Evolutionary conservation across 148 eudicot genomes (phyloP), one percentile per base, ranked within the genome.

Genomic region (Chenopodium formosanum): DNA sequence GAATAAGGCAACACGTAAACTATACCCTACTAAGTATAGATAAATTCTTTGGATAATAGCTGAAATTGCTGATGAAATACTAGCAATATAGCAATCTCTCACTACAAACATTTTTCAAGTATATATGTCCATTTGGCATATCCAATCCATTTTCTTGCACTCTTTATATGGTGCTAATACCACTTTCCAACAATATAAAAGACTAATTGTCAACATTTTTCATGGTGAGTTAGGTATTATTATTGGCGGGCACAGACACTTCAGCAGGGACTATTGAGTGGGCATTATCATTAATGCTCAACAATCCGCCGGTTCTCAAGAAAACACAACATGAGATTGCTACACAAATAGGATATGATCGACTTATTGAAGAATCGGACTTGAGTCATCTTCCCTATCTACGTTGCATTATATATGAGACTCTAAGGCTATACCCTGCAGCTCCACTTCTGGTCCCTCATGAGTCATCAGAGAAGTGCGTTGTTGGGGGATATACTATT

Each of bases 371-470:
- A 11, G 87, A 87, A 82, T 12, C 77, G 34, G 89, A 87, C 70
- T 46, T 87, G 9, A 64, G 16, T 47, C 64, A 67, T 19, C 82
- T 87, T 10, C 85, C 81, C 11, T 87, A 82, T 70, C 82, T 82
- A 9, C 89, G 40, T 11, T 75, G 68, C 31, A 73, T 84, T 7
- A 81, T 87, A 64, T n/a, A 76, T 20, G 87, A 87, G 83, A 87
- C 89, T 20, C 80, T 75, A 50, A 70, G 89, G 22, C 32, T 82
- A 47, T 87, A 81, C 78, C 89, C 89, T 31, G 85, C 80, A 3
- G 87, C 82, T 1, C 87, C 89, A 2, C 85, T 85, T 1, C 67
- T 87, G 7, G 58, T 87, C 71, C 86, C 87, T 44, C 90, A 88
- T 4, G 78, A 75, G 25, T 81, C 88, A 9, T 85, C 90, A 14